Evolutionary conservation across 257 asterid species (phyloP), one percentile per base, ranked within the genome.

Genomic region (Cordia subcordata): DNA sequence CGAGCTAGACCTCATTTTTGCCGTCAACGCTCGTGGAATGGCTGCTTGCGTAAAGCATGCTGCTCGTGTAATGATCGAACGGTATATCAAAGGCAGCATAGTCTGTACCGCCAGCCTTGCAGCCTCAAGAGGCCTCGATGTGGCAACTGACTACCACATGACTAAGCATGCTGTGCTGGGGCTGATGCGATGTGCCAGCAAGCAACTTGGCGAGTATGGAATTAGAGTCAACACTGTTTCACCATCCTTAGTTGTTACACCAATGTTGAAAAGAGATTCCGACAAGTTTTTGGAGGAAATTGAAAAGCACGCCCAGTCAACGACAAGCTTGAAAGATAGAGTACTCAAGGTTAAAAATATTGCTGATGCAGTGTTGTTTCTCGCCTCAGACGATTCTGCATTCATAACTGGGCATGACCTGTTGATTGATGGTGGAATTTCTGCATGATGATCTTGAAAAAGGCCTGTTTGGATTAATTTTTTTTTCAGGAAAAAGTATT

Each of bases 191-290:
- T 39, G 78, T 14, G 83, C 83, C 0, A 63, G 72, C 9, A 8
- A 27, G 19, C 71, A 60, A 53, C 64, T 79, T 2, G 81, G 81
- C 1, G 64, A 5, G n/a, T 63, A 75, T 5, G 84, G 81, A 23
- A 75, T 79, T 5, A 65, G 75, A 55, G 79, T 79, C 8, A 79
- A 79, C 20, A 16, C 69, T 39, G 77, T 72, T 32, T 75, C 82
- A 14, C 85, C 82, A 8, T 22, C 72, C 0, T 52, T 47, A 5
- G 46, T 70, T 16, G 17, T 16, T 55, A 72, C 82, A n/a, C 73
- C 79, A 15, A n/a, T 62, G 58, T 13, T 47, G 56, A 19, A 3
- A 5, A 2, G 15, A 13, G 61, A 23, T 0, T 14, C 5, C 11
- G 0, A 5, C 5, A 2, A 44, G 73, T 23, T 1, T 61, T 11